Percentiles rank a stretch among this genome's conserved stretches.
Conservation (phyloP, 2,329 filamentous ascomycete species). For the Trichoderma sp. region DNA sequence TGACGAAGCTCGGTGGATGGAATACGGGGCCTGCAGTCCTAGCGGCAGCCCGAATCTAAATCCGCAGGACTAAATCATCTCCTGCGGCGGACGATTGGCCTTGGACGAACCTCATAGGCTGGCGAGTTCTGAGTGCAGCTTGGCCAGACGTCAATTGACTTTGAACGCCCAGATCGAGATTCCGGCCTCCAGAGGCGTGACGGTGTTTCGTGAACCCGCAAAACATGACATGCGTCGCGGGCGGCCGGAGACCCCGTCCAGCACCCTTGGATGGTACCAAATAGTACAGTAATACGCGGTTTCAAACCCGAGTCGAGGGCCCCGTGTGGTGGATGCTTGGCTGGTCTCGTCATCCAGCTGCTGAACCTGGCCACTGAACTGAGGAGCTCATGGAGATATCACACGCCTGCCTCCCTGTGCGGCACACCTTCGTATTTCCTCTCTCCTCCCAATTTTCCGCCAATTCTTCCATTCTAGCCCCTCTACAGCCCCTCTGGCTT, state of each 20-base stretch:
- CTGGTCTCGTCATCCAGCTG: neutral
- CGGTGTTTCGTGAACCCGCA: slow-evolving; percentile 3
- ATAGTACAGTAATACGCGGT: slow-evolving; percentile 11
- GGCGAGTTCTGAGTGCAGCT: neutral
- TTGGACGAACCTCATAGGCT: neutral
- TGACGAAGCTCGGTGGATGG: slow-evolving; percentile 2
- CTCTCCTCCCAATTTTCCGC: neutral
- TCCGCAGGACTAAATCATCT: slow-evolving; percentile 5
- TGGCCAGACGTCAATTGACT: slow-evolving; percentile 14
- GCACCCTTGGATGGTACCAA: slow-evolving; percentile 7
- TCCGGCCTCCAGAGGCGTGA: slow-evolving; percentile 10
- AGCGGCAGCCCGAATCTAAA: slow-evolving; percentile 15
- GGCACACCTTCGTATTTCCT: slow-evolving; percentile 20
- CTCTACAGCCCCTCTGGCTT: slow-evolving; percentile 3
- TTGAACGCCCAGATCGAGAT: slow-evolving; percentile 19
- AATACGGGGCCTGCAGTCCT: slow-evolving; percentile 17
- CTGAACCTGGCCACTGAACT: slow-evolving; percentile 7
- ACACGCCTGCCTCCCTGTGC: slow-evolving; percentile 10
- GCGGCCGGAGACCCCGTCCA: slow-evolving; percentile 5
- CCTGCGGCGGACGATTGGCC: slow-evolving; percentile 10
- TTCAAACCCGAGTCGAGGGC: slow-evolving; percentile 11
- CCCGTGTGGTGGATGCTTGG: slow-evolving; percentile 11
- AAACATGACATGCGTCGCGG: neutral
- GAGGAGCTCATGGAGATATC: slow-evolving; percentile 14
- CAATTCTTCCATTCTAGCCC: neutral